phyloP scores from a whole-genome alignment of 192 early-diverging fungal genomes.

The Entophlyctis helioformis region DNA sequence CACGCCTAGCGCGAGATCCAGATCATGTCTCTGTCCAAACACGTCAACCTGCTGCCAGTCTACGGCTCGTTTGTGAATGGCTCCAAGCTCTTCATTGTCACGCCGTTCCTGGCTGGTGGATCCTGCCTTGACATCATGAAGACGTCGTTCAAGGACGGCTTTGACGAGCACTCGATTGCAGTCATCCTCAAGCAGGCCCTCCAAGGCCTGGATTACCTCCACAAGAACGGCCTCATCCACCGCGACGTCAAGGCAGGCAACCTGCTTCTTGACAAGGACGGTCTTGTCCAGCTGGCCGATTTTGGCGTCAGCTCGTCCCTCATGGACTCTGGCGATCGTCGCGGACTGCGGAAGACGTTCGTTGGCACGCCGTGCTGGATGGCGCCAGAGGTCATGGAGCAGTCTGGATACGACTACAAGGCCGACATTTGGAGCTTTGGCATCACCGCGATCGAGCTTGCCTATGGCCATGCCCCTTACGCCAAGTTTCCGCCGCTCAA shows the following conservation, averaged over 20 bases:
- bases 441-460: slow-evolving; percentile 74
- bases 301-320: slow-evolving; percentile 42
- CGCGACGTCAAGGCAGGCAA: slow-evolving; percentile 63
- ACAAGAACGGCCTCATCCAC: slow-evolving; percentile 51
- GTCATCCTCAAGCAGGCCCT: slow-evolving; percentile 67
- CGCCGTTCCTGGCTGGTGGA: slow-evolving; percentile 58
- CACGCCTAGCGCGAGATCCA: slow-evolving; percentile 59
- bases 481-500: slow-evolving; percentile 81
- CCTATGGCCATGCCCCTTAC: slow-evolving; percentile 79
- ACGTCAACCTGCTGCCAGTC: slow-evolving; percentile 72
- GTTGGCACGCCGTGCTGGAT: slow-evolving; percentile 55
- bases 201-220: slow-evolving; percentile 54
- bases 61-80: slow-evolving; percentile 75
- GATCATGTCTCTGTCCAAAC: slow-evolving; percentile 78
- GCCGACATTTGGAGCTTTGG: slow-evolving; percentile 91
- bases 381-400: slow-evolving; percentile 79
- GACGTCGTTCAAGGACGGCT: slow-evolving; percentile 65
- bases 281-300: slow-evolving; percentile 50
- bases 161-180: slow-evolving; percentile 68
- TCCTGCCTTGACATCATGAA: slow-evolving; percentile 87
- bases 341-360: slow-evolving; percentile 44
- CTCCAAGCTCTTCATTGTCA: slow-evolving; percentile 71
- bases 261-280: slow-evolving; percentile 46
- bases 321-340: slow-evolving; percentile 39
- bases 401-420: slow-evolving; percentile 77